Evolutionary conservation across 2,329 filamentous ascomycete species (phyloP).

Genomic region (Arachnomyces sp.): DNA sequence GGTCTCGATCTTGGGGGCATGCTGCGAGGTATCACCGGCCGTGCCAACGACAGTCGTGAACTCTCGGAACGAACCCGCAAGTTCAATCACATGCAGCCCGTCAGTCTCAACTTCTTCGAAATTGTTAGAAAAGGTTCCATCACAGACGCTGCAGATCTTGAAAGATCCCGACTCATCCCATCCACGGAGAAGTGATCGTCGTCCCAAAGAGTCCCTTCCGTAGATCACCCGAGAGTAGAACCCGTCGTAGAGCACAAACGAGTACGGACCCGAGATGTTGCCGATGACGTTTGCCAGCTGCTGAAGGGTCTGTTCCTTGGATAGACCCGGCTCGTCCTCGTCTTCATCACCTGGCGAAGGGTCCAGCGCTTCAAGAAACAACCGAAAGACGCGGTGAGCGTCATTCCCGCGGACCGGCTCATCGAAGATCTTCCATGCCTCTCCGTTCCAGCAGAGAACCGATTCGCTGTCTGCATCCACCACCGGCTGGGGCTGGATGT

Average conservation of each 20-base stretch:
- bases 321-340: conserved; percentile 4
- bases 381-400: conserved; percentile 59
- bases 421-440: conserved; percentile 72
- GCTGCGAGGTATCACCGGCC: conserved; percentile 7
- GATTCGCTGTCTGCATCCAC: conserved; percentile 50
- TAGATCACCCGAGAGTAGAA: conserved; percentile 60
- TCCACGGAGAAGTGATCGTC: conserved; percentile 65
- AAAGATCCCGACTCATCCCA: conserved; percentile 46
- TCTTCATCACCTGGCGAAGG: conserved; percentile 3
- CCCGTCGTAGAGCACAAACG: conserved; percentile 76
- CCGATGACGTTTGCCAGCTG: conserved; percentile 41
- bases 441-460: conserved; percentile 92
- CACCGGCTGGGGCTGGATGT: conserved; percentile 67
- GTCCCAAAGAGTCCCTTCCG: conserved; percentile 77
- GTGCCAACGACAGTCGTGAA: no score
- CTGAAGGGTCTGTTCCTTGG: conserved; percentile 33
- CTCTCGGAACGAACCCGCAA: conserved; percentile 29
- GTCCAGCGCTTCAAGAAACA: conserved; percentile 44
- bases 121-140: conserved; percentile 36
- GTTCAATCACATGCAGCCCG: conserved; percentile 64
- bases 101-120: conserved; percentile 82
- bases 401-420: conserved; percentile 64
- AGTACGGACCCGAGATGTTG: conserved; percentile 72
- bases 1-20: conserved; percentile 17
- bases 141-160: conserved; percentile 64